Conservation (phyloP, 441 rosid genomes). For the Erodium texanum region DNA sequence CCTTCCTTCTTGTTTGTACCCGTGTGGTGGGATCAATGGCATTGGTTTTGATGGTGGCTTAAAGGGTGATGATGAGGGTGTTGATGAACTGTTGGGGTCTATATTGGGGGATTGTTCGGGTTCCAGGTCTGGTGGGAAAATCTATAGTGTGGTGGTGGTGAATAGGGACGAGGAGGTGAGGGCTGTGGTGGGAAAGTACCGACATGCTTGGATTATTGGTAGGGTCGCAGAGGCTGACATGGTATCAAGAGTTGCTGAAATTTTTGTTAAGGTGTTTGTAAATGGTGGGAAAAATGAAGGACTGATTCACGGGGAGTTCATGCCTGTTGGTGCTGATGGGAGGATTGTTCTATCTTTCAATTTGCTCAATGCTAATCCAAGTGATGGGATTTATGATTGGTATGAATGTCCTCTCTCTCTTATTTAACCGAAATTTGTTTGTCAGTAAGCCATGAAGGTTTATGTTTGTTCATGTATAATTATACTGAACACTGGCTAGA, state of each 20-base stretch:
- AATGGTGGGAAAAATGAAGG: constrained; percentile 78
- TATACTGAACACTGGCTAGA: background rate
- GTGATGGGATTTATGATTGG: constrained; percentile 83
- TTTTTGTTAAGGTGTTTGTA: constrained; percentile 59
- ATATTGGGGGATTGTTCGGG: constrained; percentile 30
- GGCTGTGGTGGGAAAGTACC: constrained; percentile 72
- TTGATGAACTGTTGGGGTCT: constrained; percentile 52
- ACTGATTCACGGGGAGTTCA: constrained; percentile 60
- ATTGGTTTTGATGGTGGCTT: constrained; percentile 29
- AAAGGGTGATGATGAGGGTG: constrained; percentile 26
- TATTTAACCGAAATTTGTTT: background rate
- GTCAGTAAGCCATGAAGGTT: background rate
- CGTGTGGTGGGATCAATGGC: constrained; percentile 42
- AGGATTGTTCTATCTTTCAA: constrained; percentile 81
- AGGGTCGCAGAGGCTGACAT: constrained; percentile 33
- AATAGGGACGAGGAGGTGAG: constrained; percentile 35
- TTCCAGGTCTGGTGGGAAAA: constrained; percentile 25
- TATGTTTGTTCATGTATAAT: background rate
- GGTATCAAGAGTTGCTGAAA: constrained; percentile 49
- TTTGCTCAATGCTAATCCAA: constrained; percentile 75
- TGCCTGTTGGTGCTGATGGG: constrained; percentile 97
- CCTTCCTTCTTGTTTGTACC: constrained; percentile 23
- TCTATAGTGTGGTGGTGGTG: constrained; percentile 59
- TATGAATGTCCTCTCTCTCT: constrained; percentile 17
- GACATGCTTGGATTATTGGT: constrained; percentile 82